Evolutionary conservation across 2,329 filamentous ascomycete species (phyloP), one percentile per base, ranked within the genome.

Genomic region (Fusarium chlamydosporum): DNA sequence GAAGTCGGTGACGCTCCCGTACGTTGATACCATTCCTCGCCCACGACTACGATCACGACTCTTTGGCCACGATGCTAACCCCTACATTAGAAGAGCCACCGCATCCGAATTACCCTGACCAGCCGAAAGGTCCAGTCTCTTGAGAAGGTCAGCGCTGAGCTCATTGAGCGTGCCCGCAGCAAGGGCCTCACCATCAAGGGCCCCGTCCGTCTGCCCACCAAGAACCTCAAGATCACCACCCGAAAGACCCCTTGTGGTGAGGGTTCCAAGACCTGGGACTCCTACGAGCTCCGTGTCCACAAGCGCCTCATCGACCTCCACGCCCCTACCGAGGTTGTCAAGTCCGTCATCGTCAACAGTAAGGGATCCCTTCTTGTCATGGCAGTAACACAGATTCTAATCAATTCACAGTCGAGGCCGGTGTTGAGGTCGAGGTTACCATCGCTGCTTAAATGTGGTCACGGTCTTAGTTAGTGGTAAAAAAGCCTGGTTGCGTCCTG

Each of bases 251-350:
- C 96, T 83, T 96, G 92, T 86, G 96, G 96, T 92, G 96, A 99
- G 90, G 96, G 96, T 86, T 96, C 92, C 85, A 99, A 99, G 93
- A 99, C 96, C 81, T 99, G 96, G 96, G 96, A 98, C 83, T 91
- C 88, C 84, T 99, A 88, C 85, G 95, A 99, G 91, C 96, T 99
- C 94, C 92, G 95, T 86, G 97, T 97, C 83, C 94, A 97, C 90
- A 97, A 97, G 92, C 92, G 94, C 77, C 88, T 97, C 80, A 97
- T 97, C 81, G 94, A 97, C 84, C 88, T 99, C 75, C 94, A 96
- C 86, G 96, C 96, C 78, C 96, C 96, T 70, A 99, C 96, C 79
- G 96, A 99, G 90, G 91, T 95, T 75, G 92, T 96, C 86, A 96
- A 96, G 91, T 91, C 93, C 85, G 94, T 96, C 87, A 96, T 96